phyloP scores from a whole-genome alignment of 169 alveolate genomes.

The Plasmodium malariae region DNA sequence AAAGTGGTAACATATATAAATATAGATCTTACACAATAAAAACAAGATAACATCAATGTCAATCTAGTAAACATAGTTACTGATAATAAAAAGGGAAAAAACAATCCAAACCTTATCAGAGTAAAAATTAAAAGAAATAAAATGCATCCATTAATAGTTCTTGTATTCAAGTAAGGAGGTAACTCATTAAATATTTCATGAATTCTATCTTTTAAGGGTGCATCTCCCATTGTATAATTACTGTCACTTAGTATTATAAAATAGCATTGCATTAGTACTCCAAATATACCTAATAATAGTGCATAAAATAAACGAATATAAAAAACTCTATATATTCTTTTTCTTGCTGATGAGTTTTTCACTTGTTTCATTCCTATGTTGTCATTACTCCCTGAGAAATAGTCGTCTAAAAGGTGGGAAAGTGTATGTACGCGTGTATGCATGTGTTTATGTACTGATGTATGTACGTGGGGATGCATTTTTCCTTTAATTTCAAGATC shows the following conservation, averaged over 20 bases:
- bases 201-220: slow-evolving; percentile 79
- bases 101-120: slow-evolving; percentile 65
- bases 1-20: slow-evolving; percentile 81
- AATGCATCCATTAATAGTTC: slow-evolving; percentile 64
- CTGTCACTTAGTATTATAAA: slow-evolving; percentile 64
- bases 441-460: not conserved
- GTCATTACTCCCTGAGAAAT: not conserved
- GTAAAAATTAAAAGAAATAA: slow-evolving; percentile 39
- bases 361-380: not conserved
- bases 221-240: slow-evolving; percentile 56
- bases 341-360: slow-evolving; percentile 7
- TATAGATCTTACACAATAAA: slow-evolving; percentile 79
- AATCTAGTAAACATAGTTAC: slow-evolving; percentile 77
- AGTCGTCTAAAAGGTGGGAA: slow-evolving; percentile 12
- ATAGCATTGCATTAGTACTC: slow-evolving; percentile 70
- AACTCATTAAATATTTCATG: slow-evolving; percentile 74
- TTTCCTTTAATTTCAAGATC: too few relatives aligned
- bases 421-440: not conserved
- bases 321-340: slow-evolving; percentile 12
- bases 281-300: slow-evolving; percentile 15
- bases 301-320: slow-evolving; percentile 65
- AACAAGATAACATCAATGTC: slow-evolving; percentile 60
- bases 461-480: too few relatives aligned
- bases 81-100: slow-evolving; percentile 76
- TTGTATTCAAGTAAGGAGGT: slow-evolving; percentile 31